Evolutionary conservation across 2,329 filamentous ascomycete species (phyloP).

Genomic region (Cryphonectria carpinicola): DNA sequence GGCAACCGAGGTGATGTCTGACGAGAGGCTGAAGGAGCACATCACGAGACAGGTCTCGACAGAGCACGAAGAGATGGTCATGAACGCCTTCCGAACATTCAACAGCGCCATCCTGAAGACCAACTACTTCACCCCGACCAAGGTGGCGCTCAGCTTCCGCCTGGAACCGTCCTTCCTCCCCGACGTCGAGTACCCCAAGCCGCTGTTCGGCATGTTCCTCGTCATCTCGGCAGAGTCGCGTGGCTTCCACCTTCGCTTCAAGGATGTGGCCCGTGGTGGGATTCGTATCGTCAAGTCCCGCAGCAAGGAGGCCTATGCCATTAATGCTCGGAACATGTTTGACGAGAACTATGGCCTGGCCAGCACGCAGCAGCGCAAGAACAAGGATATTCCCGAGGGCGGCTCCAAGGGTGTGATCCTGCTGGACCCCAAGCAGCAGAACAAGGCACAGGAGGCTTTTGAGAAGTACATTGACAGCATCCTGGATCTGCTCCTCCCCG

Average conservation of each 20-base stretch:
- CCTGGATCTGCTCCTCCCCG: constrained; percentile 87
- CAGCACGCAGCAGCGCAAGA: constrained; percentile 98
- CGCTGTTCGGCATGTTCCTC: constrained; percentile 96
- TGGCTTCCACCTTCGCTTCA: constrained; percentile 96
- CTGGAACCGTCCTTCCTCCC: constrained; percentile 89
- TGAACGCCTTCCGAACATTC: constrained; percentile 95
- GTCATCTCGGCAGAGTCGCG: constrained; percentile 96
- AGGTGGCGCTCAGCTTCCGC: constrained; percentile 96
- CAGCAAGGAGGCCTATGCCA: constrained; percentile 92
- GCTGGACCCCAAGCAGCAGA: constrained; percentile 90
- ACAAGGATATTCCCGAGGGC: constrained; percentile 98
- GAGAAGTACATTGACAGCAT: constrained; percentile 99
- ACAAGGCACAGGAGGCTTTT: constrained; percentile 89
- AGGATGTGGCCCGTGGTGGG: constrained; percentile 93
- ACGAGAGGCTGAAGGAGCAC: constrained; percentile 72
- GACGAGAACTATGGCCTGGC: constrained; percentile 99
- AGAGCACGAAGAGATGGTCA: constrained; percentile 97
- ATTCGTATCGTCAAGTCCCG: constrained; percentile 99
- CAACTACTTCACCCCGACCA: constrained; percentile 96
- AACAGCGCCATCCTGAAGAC: constrained; percentile 94
- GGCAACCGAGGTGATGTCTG: constrained; percentile 71
- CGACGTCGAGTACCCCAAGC: constrained; percentile 88
- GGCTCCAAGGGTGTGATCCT: constrained; percentile 98
- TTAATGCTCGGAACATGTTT: constrained; percentile 95
- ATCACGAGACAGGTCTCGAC: constrained; percentile 83